Evolutionary conservation across 352 stramenopile species (phyloP).

Genomic region (Halophytophthora batemanensis): DNA sequence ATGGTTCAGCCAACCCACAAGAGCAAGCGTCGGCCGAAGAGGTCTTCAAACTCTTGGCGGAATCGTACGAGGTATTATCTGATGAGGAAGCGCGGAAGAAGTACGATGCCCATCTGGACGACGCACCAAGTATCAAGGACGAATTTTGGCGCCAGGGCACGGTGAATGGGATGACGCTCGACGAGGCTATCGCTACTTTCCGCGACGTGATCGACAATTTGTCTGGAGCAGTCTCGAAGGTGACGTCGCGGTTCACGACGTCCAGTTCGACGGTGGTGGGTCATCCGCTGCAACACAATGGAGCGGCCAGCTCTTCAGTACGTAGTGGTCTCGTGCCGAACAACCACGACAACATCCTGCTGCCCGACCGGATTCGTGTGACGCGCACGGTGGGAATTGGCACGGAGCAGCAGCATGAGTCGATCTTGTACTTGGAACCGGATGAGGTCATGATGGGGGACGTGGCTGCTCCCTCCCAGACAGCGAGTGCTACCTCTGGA

Average conservation of each 20-base stretch:
- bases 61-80: conserved; percentile 81
- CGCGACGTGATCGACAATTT: conserved; percentile 68
- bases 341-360: conserved; percentile 87
- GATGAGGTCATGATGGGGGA: conserved; percentile 71
- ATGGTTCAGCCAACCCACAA: conserved; percentile 32
- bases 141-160: conserved; percentile 79
- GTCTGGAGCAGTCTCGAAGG: conserved; percentile 49
- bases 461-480: conserved; percentile 32
- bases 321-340: conserved; percentile 51
- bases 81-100: conserved; percentile 51
- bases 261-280: conserved; percentile 69
- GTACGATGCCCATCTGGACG: conserved; percentile 64
- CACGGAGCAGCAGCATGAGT: conserved; percentile 48
- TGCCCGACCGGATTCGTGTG: conserved; percentile 66
- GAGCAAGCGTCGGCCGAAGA: conserved; percentile 71
- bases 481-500: conserved; percentile 13
- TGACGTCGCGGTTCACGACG: conserved; percentile 61
- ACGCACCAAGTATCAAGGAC: conserved; percentile 50
- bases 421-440: conserved; percentile 73
- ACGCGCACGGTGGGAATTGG: conserved; percentile 53
- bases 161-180: conserved; percentile 77
- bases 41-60: conserved; percentile 81
- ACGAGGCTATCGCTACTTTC: conserved; percentile 83
- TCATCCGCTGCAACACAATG: conserved; percentile 34
- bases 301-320: conserved; percentile 18